Conservation (phyloP, 2,329 filamentous ascomycete species). For the Monosporascus sp. region DNA sequence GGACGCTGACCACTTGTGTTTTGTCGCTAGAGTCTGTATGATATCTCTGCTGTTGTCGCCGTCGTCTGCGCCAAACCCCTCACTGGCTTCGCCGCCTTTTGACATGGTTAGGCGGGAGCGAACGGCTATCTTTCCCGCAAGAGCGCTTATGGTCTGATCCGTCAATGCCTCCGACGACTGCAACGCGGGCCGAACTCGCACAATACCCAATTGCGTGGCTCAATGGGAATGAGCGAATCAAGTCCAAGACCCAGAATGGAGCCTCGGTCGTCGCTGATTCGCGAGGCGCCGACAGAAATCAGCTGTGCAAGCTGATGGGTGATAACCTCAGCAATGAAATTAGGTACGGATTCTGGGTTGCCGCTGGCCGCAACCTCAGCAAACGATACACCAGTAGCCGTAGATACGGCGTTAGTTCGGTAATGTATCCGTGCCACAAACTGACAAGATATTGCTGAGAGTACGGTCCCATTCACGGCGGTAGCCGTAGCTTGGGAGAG, state of each 20-base stretch:
- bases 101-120: not conserved
- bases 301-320: slow-evolving; percentile 4
- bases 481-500: slow-evolving; percentile 1
- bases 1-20: not conserved
- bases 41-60: not conserved
- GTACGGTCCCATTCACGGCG: slow-evolving; percentile 3
- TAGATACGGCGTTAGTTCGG: not conserved
- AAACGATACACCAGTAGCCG: not conserved
- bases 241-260: slow-evolving; percentile 5
- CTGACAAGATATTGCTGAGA: slow-evolving; percentile 8
- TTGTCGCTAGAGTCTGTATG: not conserved
- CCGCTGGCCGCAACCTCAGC: slow-evolving; percentile 1
- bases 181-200: slow-evolving; percentile 4
- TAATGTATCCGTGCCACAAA: not conserved
- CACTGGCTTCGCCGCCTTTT: not conserved
- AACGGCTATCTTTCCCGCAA: slow-evolving; percentile 6
- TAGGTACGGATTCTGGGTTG: not conserved
- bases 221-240: slow-evolving; percentile 6
- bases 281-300: slow-evolving; percentile 3
- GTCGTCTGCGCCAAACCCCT: not conserved
- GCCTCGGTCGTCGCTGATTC: slow-evolving; percentile 1
- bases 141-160: slow-evolving; percentile 3
- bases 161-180: slow-evolving; percentile 5
- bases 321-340: slow-evolving; percentile 4
- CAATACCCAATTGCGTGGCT: slow-evolving; percentile 8